Percentiles rank a stretch among this genome's conserved stretches.
These are phyloP conservation scores for Scutellaria galericulata DNA, from an alignment of 257 asterid genomes.

Conservation along the genomic window DNA sequence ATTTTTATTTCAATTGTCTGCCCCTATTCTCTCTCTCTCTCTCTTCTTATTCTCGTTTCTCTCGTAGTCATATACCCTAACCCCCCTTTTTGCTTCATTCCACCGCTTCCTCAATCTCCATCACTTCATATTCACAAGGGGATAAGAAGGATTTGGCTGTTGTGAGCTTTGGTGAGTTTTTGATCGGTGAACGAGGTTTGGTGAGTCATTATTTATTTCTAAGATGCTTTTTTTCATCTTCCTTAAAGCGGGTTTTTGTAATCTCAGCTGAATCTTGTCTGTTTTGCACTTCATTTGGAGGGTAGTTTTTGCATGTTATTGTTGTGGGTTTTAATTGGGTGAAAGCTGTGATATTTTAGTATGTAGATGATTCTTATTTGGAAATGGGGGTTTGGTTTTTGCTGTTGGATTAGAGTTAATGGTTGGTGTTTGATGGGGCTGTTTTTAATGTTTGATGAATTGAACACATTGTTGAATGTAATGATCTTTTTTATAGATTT, in stretches of 20 bases:
- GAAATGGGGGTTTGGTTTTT: slow-evolving; percentile 32
- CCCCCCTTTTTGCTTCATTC: slow-evolving; percentile 48
- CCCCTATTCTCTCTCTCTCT: slow-evolving; percentile 58
- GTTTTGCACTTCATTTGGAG: slow-evolving; percentile 37
- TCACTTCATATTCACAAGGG: slow-evolving; percentile 23
- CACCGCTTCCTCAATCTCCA: slow-evolving; percentile 40
- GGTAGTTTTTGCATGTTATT: slow-evolving; percentile 42
- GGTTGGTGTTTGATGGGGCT: slow-evolving; percentile 26
- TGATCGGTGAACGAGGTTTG: slow-evolving; percentile 53
- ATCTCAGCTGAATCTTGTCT: slow-evolving; percentile 56
- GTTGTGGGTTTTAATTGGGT: slow-evolving; percentile 34
- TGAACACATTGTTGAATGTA: slow-evolving; percentile 28
- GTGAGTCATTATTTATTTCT: slow-evolving; percentile 47
- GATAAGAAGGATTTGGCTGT: slow-evolving; percentile 38
- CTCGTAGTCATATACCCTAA: slow-evolving; percentile 61
- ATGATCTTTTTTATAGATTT: slow-evolving; percentile 17
- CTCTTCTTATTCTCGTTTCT: slow-evolving; percentile 55
- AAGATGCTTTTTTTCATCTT: slow-evolving; percentile 35
- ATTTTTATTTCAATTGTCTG: slow-evolving; percentile 51
- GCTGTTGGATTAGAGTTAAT: slow-evolving; percentile 29
- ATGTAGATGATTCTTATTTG: background rate
- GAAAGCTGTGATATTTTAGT: slow-evolving; percentile 37
- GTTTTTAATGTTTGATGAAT: slow-evolving; percentile 29
- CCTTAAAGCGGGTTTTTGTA: slow-evolving; percentile 33
- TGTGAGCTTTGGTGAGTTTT: slow-evolving; percentile 28